Conservation (phyloP, 768 basidiomycete species). For the Auriscalpium orientale region DNA sequence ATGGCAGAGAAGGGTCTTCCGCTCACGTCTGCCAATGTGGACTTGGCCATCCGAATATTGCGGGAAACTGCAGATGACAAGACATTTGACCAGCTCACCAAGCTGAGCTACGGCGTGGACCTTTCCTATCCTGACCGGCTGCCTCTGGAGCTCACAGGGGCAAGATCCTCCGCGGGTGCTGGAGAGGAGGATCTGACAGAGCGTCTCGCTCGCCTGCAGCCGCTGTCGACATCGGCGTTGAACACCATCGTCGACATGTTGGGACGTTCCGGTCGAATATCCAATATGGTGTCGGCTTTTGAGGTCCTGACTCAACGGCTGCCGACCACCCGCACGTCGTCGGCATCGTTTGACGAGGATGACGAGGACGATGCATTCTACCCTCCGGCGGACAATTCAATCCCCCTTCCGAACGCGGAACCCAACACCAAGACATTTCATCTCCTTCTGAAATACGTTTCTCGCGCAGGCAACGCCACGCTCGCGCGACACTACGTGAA, state of each 20-base stretch:
- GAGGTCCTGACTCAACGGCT: slow-evolving; percentile 73
- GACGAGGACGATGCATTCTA: slow-evolving; percentile 54
- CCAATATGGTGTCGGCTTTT: slow-evolving; percentile 66
- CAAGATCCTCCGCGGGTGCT: background rate
- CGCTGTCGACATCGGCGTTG: slow-evolving; percentile 49
- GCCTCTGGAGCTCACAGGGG: slow-evolving; percentile 36
- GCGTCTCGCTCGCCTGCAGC: slow-evolving; percentile 23
- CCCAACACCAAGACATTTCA: slow-evolving; percentile 66
- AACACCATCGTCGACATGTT: slow-evolving; percentile 70
- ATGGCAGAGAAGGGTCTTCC: slow-evolving; percentile 44
- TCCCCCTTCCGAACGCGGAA: slow-evolving; percentile 34
- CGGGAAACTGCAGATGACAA: slow-evolving; percentile 54
- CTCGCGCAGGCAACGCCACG: slow-evolving; percentile 36
- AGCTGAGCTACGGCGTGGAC: slow-evolving; percentile 70
- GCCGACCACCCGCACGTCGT: slow-evolving; percentile 36
- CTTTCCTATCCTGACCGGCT: slow-evolving; percentile 63
- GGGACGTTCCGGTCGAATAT: slow-evolving; percentile 50
- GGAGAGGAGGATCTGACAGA: slow-evolving; percentile 28
- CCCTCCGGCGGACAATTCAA: slow-evolving; percentile 28
- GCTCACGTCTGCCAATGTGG: slow-evolving; percentile 54
- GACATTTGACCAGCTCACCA: slow-evolving; percentile 53
- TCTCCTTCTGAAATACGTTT: slow-evolving; percentile 52
- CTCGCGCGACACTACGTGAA: slow-evolving; percentile 63
- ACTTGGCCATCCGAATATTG: slow-evolving; percentile 60
- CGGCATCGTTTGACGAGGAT: slow-evolving; percentile 51